phyloP scores from a whole-genome alignment of 371 early-diverging fungal genomes.

The Capniomyces stellatus region DNA sequence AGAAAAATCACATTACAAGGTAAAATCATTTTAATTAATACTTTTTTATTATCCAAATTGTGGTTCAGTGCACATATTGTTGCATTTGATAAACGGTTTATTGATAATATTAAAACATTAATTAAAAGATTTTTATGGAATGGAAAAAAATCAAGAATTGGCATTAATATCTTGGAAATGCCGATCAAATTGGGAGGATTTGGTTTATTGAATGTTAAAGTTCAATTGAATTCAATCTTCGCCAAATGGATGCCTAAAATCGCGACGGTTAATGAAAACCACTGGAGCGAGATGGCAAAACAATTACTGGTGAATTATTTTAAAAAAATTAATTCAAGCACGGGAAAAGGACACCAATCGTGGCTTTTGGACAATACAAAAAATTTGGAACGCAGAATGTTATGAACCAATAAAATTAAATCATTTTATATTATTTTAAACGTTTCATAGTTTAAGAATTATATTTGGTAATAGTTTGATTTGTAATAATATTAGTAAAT shows the following conservation, averaged over 20 bases:
- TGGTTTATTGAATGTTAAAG: background rate
- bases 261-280: background rate
- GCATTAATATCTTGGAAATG: background rate
- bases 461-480: no score
- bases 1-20: slow-evolving; percentile 1
- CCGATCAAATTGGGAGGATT: background rate
- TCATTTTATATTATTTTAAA: background rate
- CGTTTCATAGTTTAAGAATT: background rate
- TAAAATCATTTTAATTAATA: background rate
- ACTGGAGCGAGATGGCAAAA: background rate
- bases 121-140: slow-evolving; percentile 1
- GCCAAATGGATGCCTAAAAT: background rate
- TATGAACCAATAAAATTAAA: background rate
- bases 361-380: background rate
- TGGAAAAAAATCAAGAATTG: background rate
- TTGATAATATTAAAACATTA: background rate
- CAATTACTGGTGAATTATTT: background rate
- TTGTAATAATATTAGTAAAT: no score
- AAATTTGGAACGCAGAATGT: background rate
- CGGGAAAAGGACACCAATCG: background rate
- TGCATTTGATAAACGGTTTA: background rate
- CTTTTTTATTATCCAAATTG: slow-evolving; percentile 1
- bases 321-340: background rate
- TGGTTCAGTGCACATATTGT: slow-evolving; percentile 1
- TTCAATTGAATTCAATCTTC: background rate